A percentile compares a stretch with the other conserved stretches of the same genome.
These are phyloP conservation scores for Rhodamnia argentea DNA, from an alignment of 345 rosid species.

Conservation along the genomic window DNA sequence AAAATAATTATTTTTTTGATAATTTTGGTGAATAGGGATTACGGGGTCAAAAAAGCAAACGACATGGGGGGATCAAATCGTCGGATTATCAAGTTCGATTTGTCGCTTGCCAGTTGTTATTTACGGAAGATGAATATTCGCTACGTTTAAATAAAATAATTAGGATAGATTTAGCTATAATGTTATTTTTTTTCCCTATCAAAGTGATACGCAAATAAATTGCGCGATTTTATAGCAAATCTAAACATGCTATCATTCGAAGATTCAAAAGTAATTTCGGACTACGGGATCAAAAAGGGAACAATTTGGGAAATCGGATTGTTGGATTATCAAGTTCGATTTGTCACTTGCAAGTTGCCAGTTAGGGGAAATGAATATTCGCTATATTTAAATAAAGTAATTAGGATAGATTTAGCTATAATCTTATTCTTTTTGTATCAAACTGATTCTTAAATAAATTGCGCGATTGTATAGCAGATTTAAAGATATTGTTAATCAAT, in stretches of 20 bases:
- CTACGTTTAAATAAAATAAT: background rate
- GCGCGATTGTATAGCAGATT: background rate
- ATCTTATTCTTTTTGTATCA: background rate
- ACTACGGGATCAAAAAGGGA: too few species aligned
- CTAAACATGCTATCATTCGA: too few species aligned
- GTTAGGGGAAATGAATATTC: background rate
- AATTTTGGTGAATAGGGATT: background rate
- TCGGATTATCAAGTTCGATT: too few species aligned
- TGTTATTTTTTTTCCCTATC: background rate
- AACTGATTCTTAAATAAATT: background rate
- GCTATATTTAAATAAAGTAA: background rate
- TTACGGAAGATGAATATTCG: background rate
- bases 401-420: background rate
- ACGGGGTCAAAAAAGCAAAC: background rate
- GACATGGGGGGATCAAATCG: too few species aligned
- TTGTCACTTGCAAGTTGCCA: background rate
- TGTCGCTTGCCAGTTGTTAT: too few species aligned
- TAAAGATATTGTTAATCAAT: background rate
- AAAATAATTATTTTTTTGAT: background rate
- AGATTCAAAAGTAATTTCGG: background rate
- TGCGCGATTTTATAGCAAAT: fast-evolving
- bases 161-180: background rate
- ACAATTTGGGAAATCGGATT: background rate
- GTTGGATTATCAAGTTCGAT: background rate
- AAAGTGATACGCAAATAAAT: background rate